Base-by-base conservation (phyloP, 495 filamentous ascomycete species). In the Acidomyces sp. region DNA sequence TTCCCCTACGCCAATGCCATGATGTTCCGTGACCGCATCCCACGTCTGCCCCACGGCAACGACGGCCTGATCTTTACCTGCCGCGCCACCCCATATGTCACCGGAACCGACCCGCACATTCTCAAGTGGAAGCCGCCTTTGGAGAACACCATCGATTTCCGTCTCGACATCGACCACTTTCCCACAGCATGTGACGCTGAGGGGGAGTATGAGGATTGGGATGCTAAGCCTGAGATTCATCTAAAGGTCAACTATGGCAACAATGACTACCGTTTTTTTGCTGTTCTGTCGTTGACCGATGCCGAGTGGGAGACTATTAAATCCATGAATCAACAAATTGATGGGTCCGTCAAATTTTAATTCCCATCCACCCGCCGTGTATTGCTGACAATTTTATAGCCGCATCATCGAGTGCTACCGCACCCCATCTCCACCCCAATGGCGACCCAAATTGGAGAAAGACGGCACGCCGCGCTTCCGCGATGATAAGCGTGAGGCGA, bases 61-160 rank as follows among this genome's bases (percentile, higher is more conserved):
- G 90, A 97, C 60, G 90, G 90, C 20, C 69, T 97, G 15, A 92
- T 97, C 55, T 97, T 97, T 65, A 95, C 90, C 24, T 93, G 87
- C 57, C 76, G 83, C 39, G 78, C 69, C 46, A 80, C 78, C 21
- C 74, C 80, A 1, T 97, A 97, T 65, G 74, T 75, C 48, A 79
- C 78, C 39, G 90, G 90, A 48, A 96, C 90, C 5, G 90, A 97
- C 58, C 71, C 73, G 28, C 78, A 88, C 53, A 95, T 94, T 46
- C 67, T 97, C 17, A 97, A 97, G 61, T 97, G 90, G 90, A 97
- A 97, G 56, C 83, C 87, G 1, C 79, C 79, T 3, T 62, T 78
- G 19, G 90, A 97, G 52, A 97, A 97, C 60, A 86, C 84, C 0
- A 71, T 97, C 44, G 90, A 97, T 56, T 95, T 95, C 57, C 70